These are phyloP conservation scores for Phytopythium litorale DNA, from an alignment of 352 stramenopile species.

Conservation along the genomic window DNA sequence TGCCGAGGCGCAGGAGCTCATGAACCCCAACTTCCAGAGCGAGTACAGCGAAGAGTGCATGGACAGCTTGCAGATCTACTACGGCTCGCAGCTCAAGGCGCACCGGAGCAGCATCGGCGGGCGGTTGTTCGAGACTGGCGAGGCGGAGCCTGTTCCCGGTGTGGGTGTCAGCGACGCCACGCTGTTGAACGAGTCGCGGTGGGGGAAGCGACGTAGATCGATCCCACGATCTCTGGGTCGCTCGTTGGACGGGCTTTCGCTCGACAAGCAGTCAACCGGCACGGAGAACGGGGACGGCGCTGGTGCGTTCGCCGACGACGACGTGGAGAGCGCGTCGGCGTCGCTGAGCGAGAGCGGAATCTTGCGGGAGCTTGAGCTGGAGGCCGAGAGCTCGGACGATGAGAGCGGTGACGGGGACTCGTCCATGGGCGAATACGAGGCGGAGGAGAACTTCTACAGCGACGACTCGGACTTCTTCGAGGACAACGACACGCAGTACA, in stretches of 20 bases:
- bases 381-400: conserved; percentile 44
- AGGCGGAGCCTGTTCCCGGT: not conserved
- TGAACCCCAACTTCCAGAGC: conserved; percentile 78
- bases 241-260: conserved; percentile 8
- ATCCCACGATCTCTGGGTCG: not conserved
- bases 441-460: conserved; percentile 84
- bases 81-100: conserved; percentile 31
- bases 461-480: conserved; percentile 74
- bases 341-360: conserved; percentile 58
- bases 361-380: conserved; percentile 47
- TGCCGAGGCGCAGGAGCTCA: conserved; percentile 56
- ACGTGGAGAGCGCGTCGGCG: conserved; percentile 16
- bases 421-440: conserved; percentile 68
- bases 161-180: conserved; percentile 10
- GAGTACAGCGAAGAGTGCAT: conserved; percentile 80
- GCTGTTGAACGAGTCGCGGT: conserved; percentile 15
- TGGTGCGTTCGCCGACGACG: conserved; percentile 10
- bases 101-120: conserved; percentile 9
- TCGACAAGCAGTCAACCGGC: conserved; percentile 5
- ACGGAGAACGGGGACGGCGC: conserved; percentile 1
- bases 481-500: conserved; percentile 69
- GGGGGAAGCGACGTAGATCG: not conserved
- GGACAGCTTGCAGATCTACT: conserved; percentile 73
- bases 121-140: not conserved
- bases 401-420: conserved; percentile 44